Base-by-base conservation (phyloP, 768 basidiomycete genomes). In the Leccinum pellstonianum region DNA sequence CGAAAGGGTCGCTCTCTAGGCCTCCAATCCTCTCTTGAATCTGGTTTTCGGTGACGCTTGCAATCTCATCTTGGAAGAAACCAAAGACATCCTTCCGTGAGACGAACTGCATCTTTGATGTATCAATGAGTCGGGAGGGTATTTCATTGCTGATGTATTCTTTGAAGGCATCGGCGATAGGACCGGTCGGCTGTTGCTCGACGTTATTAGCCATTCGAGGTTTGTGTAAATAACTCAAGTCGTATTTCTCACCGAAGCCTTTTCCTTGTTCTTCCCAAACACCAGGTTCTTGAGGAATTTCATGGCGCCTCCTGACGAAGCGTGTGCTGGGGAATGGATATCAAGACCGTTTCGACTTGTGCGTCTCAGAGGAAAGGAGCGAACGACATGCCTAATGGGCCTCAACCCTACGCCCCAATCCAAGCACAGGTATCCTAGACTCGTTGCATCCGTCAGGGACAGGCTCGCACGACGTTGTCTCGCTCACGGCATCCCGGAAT, bases 121-220 rank as follows among this genome's bases (percentile, higher is more conserved):
- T 59, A 35, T 64, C 47, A 4, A 64, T 53, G 21, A 65, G 46
- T 1, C 55, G 59, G 38, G 53, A 9, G 1, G 64, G 64, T 33
- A 64, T 38, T 12, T 64, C 64, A 7, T 62, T 64, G 47, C 56
- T 29, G 21, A 64, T 59, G 43, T 62, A 66, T 23, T 61, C 52
- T 27, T 33, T 54, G 49, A 66, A 62, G 4, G 29, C 52, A 7
- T 53, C 55, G 6, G 8, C 25, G 15, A 63, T 62, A 27, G 46
- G 15, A 35, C 51, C 27, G 14, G 46, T 52, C 1, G 41, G 46
- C 54, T 62, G 21, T 17, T 41, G 12, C 8, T 50, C 12, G 3
- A 17, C 10, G 17, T 2, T 5, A 14, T 50, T 8, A 50, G 48
- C 12, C 10, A 23, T 29, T 21, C 17, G 2, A n/a, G 4, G 21